phyloP scores from a whole-genome alignment of 1,139 yeast species.

The Taphrina betulina region DNA sequence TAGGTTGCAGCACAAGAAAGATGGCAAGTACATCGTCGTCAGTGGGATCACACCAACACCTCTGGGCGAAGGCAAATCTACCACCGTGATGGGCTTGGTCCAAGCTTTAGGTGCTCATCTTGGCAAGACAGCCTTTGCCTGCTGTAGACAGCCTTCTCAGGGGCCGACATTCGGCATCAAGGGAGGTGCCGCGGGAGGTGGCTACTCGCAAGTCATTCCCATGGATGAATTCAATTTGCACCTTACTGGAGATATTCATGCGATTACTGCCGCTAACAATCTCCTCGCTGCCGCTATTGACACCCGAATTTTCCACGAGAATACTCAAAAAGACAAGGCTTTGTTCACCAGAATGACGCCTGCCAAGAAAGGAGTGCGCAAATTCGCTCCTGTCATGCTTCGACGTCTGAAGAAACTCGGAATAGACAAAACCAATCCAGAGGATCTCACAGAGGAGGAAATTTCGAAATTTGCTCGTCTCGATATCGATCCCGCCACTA shows the following conservation, averaged over 20 bases:
- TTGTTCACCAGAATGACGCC: conserved; percentile 87
- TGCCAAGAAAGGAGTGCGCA: conserved; percentile 75
- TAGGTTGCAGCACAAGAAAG: conserved; percentile 63
- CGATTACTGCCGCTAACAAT: conserved; percentile 93
- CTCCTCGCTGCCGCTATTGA: conserved; percentile 96
- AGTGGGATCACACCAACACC: conserved; percentile 99
- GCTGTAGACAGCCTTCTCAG: conserved; percentile 97
- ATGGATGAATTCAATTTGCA: conserved; percentile 99
- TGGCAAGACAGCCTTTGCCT: conserved; percentile 83
- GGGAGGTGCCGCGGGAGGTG: conserved; percentile 97
- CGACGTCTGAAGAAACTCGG: conserved; percentile 78
- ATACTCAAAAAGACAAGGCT: conserved; percentile 85
- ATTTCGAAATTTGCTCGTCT: conserved; percentile 72
- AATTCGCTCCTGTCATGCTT: conserved; percentile 74
- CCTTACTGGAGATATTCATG: conserved; percentile 97
- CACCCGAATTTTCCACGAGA: conserved; percentile 95
- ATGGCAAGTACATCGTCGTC: conserved; percentile 89
- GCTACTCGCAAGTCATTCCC: conserved; percentile 96
- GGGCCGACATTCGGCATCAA: conserved; percentile 98
- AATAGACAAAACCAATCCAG: conserved; percentile 75
- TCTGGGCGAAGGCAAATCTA: conserved; percentile 95
- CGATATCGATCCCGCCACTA: conserved; percentile 89
- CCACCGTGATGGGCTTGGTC: conserved; percentile 94
- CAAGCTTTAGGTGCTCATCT: conserved; percentile 95
- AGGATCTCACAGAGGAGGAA: conserved; percentile 79